Evolutionary conservation across 2,329 filamentous ascomycete genomes (phyloP).

Genomic region (Beauveria rudraprayagi): DNA sequence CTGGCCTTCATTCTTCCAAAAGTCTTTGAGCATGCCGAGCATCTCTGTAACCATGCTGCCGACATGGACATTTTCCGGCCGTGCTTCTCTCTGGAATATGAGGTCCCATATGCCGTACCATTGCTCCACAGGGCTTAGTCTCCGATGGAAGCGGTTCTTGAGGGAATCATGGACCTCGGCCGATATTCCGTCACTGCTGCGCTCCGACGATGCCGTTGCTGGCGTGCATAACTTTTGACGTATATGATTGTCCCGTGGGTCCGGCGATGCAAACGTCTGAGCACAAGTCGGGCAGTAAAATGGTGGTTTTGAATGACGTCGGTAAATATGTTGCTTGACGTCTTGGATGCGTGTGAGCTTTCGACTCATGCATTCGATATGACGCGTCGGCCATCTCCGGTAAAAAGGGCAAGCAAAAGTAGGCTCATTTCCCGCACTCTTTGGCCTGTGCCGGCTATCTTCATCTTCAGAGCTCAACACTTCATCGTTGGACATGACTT

Average conservation of each 20-base stretch:
- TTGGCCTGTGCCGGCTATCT: constrained; percentile 6
- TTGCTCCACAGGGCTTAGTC: constrained; percentile 6
- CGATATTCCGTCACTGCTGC: constrained; percentile 6
- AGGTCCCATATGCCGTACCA: constrained; percentile 16
- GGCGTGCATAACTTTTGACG: background rate
- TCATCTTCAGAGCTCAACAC: constrained; percentile 3
- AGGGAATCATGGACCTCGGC: constrained; percentile 9
- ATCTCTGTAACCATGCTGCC: constrained; percentile 11
- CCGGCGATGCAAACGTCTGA: background rate
- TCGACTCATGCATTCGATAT: constrained; percentile 14
- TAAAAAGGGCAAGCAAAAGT: constrained; percentile 16
- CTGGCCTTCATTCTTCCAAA: constrained; percentile 9
- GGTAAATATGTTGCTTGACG: constrained; percentile 16
- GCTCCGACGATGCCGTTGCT: background rate
- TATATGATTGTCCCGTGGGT: constrained; percentile 11
- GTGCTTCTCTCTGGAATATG: constrained; percentile 8
- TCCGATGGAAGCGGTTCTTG: constrained; percentile 8
- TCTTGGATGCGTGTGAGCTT: constrained; percentile 15
- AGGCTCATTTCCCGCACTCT: background rate
- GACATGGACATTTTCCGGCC: constrained; percentile 6
- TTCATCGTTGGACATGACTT: background rate
- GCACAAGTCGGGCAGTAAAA: constrained; percentile 13
- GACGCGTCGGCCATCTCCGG: constrained; percentile 10
- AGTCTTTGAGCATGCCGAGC: constrained; percentile 11
- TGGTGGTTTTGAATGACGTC: constrained; percentile 9